Evolutionary conservation across 2,329 filamentous ascomycete species (phyloP).

Genomic region (Davidsoniella virescens): DNA sequence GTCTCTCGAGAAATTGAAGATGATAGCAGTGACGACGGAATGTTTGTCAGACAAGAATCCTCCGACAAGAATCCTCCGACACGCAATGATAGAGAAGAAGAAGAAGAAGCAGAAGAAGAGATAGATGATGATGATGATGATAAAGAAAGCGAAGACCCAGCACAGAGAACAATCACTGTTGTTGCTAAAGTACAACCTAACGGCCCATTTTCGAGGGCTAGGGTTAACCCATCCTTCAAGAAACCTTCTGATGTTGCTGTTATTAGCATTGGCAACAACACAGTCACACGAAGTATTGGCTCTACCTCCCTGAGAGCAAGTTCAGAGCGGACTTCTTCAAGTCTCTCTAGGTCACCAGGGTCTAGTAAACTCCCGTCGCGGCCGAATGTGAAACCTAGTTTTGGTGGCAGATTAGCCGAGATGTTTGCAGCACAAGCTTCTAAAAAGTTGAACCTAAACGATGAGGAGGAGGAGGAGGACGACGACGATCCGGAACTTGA

Average conservation of each 20-base stretch:
- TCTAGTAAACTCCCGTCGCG: neutral
- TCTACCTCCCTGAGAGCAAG: constrained; percentile 25
- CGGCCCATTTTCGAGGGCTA: neutral
- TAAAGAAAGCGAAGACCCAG: neutral
- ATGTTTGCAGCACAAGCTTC: constrained; percentile 25
- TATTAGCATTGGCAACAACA: constrained; percentile 57
- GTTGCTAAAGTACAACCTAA: neutral
- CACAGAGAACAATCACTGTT: neutral
- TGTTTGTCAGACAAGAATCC: constrained; percentile 6
- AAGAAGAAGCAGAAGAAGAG: neutral
- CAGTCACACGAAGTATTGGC: constrained; percentile 49
- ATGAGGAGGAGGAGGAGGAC: constrained; percentile 14
- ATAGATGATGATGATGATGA: constrained; percentile 7
- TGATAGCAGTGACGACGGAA: constrained; percentile 14
- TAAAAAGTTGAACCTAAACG: constrained; percentile 10
- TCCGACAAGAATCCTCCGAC: neutral
- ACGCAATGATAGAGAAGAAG: constrained; percentile 11
- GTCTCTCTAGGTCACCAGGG: neutral
- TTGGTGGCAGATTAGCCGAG: constrained; percentile 28
- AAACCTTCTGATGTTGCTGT: constrained; percentile 51
- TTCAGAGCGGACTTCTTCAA: neutral
- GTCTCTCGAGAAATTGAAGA: constrained; percentile 16
- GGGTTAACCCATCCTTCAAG: constrained; percentile 22
- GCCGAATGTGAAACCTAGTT: constrained; percentile 20
- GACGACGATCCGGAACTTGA: constrained; percentile 16